Conservation (phyloP, 1,139 yeast genomes). For the Candida sanyaensis region DNA sequence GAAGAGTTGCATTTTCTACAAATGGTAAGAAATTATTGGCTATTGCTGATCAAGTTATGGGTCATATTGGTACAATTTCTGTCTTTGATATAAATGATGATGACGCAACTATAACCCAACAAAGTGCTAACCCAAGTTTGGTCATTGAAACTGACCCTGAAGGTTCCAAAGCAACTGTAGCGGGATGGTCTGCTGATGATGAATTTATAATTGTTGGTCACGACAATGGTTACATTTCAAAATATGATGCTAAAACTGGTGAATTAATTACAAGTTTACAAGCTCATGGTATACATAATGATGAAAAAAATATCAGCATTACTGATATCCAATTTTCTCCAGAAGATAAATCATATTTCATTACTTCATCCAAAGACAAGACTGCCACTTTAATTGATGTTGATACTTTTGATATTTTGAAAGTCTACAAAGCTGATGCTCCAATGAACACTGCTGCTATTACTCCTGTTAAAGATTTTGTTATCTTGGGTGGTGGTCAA, state of each 20-base stretch:
- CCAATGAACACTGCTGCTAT: slow-evolving; percentile 96
- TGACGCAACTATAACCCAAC: slow-evolving; percentile 35
- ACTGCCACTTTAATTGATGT: slow-evolving; percentile 80
- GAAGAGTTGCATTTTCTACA: slow-evolving; percentile 86
- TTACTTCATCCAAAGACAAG: slow-evolving; percentile 93
- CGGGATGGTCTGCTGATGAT: slow-evolving; percentile 83
- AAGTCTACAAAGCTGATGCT: slow-evolving; percentile 83
- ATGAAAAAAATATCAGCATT: slow-evolving; percentile 53
- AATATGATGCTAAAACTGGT: slow-evolving; percentile 77
- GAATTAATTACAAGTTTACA: slow-evolving; percentile 59
- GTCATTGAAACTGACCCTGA: slow-evolving; percentile 65
- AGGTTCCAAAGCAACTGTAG: slow-evolving; percentile 74
- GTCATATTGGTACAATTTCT: slow-evolving; percentile 75
- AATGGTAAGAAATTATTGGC: slow-evolving; percentile 70
- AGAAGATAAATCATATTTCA: slow-evolving; percentile 82
- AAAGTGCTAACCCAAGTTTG: slow-evolving; percentile 53
- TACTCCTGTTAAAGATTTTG: slow-evolving; percentile 89
- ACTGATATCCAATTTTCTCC: slow-evolving; percentile 88
- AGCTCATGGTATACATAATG: slow-evolving; percentile 67
- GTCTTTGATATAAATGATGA: slow-evolving; percentile 60
- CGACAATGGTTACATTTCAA: slow-evolving; percentile 80
- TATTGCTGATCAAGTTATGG: slow-evolving; percentile 93
- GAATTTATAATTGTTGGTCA: slow-evolving; percentile 82
- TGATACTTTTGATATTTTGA: slow-evolving; percentile 69
- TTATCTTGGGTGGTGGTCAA: slow-evolving; percentile 98